Percentiles rank a stretch among this genome's conserved stretches.
Evolutionary conservation across 1,284 basidiomycete species (phyloP).

Genomic region (Gymnopus androsaceus): DNA sequence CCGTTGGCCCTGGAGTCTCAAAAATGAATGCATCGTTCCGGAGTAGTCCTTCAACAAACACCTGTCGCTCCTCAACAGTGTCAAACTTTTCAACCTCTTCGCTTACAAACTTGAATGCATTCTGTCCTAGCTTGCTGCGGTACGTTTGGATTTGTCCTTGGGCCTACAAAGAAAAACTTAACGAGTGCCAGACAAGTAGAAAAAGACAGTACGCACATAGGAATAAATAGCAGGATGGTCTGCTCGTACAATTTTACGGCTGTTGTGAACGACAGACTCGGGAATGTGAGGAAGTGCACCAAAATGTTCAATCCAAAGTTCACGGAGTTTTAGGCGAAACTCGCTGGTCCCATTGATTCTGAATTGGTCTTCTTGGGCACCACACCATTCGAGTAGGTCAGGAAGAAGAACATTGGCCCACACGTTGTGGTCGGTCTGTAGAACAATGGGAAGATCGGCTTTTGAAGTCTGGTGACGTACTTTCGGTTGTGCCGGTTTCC

Average conservation of each 20-base stretch:
- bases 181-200: background rate
- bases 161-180: background rate
- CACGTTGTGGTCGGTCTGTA: background rate
- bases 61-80: background rate
- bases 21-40: background rate
- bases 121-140: background rate
- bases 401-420: constrained; percentile 6
- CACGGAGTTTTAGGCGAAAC: background rate
- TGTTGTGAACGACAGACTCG: background rate
- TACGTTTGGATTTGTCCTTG: background rate
- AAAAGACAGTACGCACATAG: background rate
- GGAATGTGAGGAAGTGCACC: background rate
- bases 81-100: background rate
- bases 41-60: background rate
- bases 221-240: constrained; percentile 5
- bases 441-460: background rate
- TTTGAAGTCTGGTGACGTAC: background rate
- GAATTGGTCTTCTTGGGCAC: background rate
- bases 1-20: constrained; percentile 1
- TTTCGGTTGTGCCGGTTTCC: background rate
- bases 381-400: background rate
- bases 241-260: background rate
- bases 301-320: constrained; percentile 1
- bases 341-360: background rate
- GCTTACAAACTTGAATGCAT: background rate